Conservation (phyloP, 2,329 filamentous ascomycete species). For the Pestalotiopsis sp. region DNA sequence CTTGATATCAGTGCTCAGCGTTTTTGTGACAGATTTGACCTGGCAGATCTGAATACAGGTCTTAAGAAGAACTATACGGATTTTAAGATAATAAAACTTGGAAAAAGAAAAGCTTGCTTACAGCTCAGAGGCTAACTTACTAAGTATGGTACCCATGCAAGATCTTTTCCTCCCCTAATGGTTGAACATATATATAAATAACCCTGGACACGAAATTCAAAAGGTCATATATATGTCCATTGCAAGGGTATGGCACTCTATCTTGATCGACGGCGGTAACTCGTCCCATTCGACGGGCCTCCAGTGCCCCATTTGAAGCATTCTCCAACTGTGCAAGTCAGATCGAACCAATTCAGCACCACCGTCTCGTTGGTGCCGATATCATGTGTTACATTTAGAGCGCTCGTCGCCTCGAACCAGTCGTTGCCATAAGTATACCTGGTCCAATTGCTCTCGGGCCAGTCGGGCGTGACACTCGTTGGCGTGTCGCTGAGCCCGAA, state of each 20-base stretch:
- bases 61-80: no score
- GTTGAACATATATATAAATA: no score
- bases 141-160: no score
- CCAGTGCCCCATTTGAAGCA: constrained; percentile 42
- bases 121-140: no score
- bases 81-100: no score
- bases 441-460: constrained; percentile 39
- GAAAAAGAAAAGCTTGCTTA: no score
- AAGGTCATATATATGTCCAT: no score
- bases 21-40: no score
- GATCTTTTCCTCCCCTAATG: no score
- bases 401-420: constrained; percentile 44
- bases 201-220: no score
- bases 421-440: constrained; percentile 37
- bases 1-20: no score
- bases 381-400: constrained; percentile 39
- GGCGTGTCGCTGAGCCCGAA: constrained; percentile 34
- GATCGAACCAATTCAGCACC: constrained; percentile 39
- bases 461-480: constrained; percentile 29
- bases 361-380: constrained; percentile 40
- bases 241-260: neutral
- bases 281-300: neutral
- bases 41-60: no score
- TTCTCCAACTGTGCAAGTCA: constrained; percentile 30
- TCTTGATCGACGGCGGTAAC: neutral